phyloP scores from a whole-genome alignment of 306 rosid species.

The Erythrophleum fordii region DNA sequence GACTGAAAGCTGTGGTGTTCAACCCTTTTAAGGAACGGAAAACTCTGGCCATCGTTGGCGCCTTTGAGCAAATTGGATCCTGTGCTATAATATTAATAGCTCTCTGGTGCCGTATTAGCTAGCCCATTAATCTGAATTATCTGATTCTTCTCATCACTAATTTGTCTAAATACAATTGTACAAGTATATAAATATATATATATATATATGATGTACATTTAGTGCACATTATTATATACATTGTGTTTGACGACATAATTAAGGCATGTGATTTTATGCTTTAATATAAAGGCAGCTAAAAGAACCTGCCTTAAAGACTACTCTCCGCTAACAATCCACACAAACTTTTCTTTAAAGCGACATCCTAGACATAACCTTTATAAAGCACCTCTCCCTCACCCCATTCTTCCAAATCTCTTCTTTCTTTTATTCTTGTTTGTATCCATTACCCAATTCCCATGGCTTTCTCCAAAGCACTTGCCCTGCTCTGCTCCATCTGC shows the following conservation, averaged over 20 bases:
- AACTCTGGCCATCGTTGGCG: no score
- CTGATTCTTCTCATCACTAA: no score
- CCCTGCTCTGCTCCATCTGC: conserved; percentile 43
- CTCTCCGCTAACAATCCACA: conserved; percentile 24
- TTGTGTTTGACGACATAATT: not conserved
- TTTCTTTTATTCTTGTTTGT: not conserved
- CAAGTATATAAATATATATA: no score
- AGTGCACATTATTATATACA: not conserved
- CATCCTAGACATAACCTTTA: conserved; percentile 44
- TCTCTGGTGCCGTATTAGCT: no score
- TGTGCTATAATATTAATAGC: no score
- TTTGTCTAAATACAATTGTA: no score
- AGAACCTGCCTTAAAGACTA: conserved; percentile 60
- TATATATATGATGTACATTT: no score
- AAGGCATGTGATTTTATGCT: conserved; percentile 43
- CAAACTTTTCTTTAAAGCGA: conserved; percentile 63
- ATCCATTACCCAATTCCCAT: conserved; percentile 32
- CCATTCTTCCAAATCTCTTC: conserved; percentile 41
- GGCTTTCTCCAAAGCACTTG: conserved; percentile 50
- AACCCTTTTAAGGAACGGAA: no score
- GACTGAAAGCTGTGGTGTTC: no score
- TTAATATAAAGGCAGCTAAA: conserved; percentile 44
- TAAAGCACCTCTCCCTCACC: conserved; percentile 27
- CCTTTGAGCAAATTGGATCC: no score
- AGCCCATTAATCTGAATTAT: no score